Evolutionary conservation across 768 basidiomycete species (phyloP), one percentile per base, ranked within the genome.

Genomic region (Coprinopsis strossmayeri): DNA sequence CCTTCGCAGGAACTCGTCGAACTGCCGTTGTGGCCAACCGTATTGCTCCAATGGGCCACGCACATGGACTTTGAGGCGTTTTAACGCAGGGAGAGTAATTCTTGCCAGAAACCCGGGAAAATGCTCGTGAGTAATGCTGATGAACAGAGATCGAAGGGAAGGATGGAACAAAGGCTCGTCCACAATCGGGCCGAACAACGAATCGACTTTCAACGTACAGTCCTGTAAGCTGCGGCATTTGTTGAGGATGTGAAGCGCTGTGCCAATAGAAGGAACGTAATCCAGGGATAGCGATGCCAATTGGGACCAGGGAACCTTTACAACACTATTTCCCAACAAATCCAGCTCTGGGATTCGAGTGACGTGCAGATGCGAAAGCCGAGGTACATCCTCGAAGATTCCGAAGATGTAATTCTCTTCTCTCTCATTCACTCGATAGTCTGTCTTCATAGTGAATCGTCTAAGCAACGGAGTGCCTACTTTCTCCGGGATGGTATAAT

Each of bases 271-370:
- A 20, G 60, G 57, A 26, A 64, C 50, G 48, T 61, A 63, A 23
- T 61, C 61, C 28, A 66, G 52, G 9, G 59, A 55, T 9, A 62
- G 52, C 3, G 58, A 49, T 9, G 54, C 53, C 2, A 69, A 54
- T 39, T 68, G 68, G 11, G 46, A 53, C 66, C 66, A 69, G 15
- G 66, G 65, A 21, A 69, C 58, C 24, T 54, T 52, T 9, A 60
- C 53, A 23, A 57, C 48, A 38, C 53, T 58, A 41, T 57, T 50
- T 26, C 57, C 59, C 12, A 57, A 53, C 26, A 65, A 50, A 46
- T 53, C 57, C 15, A 64, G 57, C 43, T 58, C 59, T 25, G 64
- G 65, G 21, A 69, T 61, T 23, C 60, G 59, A 9, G 66, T 64
- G 20, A 69, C 58, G 28, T 61, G 56, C 18, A 67, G 57, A 40